phyloP scores from a whole-genome alignment of 2,329 filamentous ascomycete genomes.

The Alternaria rosae region DNA sequence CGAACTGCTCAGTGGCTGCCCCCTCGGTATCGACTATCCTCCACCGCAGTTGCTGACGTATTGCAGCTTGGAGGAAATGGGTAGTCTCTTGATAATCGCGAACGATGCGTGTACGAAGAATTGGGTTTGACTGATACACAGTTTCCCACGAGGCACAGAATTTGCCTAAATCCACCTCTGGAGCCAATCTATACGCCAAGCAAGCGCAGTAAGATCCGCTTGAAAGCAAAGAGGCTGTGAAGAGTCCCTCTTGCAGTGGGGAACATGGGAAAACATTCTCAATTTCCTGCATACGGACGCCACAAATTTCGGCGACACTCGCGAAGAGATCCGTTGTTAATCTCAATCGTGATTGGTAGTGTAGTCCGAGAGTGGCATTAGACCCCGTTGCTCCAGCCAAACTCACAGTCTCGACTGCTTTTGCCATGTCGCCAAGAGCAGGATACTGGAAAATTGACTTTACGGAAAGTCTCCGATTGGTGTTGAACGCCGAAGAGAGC shows the following conservation, averaged over 20 bases:
- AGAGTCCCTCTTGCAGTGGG: not conserved
- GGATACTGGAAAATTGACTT: not conserved
- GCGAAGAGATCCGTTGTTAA: not conserved
- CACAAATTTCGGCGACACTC: not conserved
- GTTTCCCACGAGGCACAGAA: not conserved
- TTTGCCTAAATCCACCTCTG: not conserved
- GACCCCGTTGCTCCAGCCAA: not conserved
- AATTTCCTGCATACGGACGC: not conserved
- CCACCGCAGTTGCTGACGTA: not conserved
- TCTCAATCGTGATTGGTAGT: not conserved
- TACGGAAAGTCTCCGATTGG: not conserved
- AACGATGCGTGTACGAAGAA: not conserved
- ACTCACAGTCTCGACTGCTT: not conserved
- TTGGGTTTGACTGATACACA: not conserved
- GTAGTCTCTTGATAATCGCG: not conserved
- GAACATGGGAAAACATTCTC: not conserved
- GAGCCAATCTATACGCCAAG: not conserved
- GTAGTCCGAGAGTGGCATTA: not conserved
- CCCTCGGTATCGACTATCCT: not conserved
- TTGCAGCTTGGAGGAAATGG: not conserved
- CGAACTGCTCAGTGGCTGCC: not conserved
- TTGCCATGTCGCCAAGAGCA: not conserved
- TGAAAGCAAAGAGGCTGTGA: not conserved
- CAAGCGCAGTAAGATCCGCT: not conserved
- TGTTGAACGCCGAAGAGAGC: not conserved